These are phyloP conservation scores for Glycyrrhiza uralensis DNA, from an alignment of 306 rosid species.

Conservation along the genomic window DNA sequence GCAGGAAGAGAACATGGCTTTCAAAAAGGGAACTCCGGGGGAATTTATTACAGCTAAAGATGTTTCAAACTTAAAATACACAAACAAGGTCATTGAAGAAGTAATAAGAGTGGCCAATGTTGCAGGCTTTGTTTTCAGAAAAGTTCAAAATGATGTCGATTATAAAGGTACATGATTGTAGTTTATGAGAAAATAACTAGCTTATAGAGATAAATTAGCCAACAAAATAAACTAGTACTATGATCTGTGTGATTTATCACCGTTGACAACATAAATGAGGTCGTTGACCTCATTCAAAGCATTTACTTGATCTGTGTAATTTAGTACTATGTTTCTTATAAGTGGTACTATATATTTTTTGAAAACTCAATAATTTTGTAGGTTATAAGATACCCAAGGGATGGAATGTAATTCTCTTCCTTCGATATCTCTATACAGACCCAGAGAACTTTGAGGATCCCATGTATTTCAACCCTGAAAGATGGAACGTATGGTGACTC, in stretches of 20 bases:
- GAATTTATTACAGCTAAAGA: conserved; percentile 39
- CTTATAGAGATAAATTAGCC: too few relatives aligned
- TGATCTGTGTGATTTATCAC: too few relatives aligned
- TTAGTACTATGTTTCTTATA: too few relatives aligned
- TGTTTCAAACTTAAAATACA: conserved; percentile 32
- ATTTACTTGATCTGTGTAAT: too few relatives aligned
- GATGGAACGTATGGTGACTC: conserved; percentile 18
- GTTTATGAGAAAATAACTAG: background rate
- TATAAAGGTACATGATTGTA: conserved; percentile 26
- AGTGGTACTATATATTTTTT: too few relatives aligned
- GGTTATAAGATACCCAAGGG: conserved; percentile 37
- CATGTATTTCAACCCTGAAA: conserved; percentile 25
- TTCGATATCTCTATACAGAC: conserved; percentile 18
- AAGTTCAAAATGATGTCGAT: conserved; percentile 20
- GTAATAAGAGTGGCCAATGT: conserved; percentile 40
- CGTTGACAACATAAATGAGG: too few relatives aligned
- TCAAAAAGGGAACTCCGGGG: background rate
- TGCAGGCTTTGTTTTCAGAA: conserved; percentile 21
- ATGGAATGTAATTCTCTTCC: conserved; percentile 18
- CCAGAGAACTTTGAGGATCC: conserved; percentile 27
- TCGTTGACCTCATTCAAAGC: too few relatives aligned
- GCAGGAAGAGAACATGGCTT: conserved; percentile 42
- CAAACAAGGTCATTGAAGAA: conserved; percentile 43
- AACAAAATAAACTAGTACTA: too few relatives aligned
- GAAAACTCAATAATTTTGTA: background rate